Conservation (phyloP, 139 green algal species). For the Pseudopediastrum boryanum region DNA sequence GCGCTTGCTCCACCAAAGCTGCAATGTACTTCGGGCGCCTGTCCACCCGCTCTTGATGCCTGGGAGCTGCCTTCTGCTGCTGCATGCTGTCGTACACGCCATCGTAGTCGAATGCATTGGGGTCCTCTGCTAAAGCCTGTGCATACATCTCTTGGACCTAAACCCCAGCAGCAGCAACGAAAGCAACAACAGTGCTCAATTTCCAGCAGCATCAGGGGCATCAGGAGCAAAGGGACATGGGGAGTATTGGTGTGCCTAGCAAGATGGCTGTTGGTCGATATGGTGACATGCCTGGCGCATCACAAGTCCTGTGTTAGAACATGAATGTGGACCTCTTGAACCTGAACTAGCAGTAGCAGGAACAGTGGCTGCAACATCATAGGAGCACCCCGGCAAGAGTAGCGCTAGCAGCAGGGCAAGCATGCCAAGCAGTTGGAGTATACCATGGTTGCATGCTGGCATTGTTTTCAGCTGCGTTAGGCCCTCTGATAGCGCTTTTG, state of each 20-base stretch:
- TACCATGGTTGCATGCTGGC: no score
- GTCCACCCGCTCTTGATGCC: conserved; percentile 67
- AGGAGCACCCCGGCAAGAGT: conserved; percentile 1
- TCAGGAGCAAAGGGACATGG: no score
- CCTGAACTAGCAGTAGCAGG: conserved; percentile 10
- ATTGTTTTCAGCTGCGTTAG: no score
- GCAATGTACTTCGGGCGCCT: conserved; percentile 55
- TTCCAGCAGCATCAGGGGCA: background rate
- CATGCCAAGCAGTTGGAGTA: no score
- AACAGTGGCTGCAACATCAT: background rate
- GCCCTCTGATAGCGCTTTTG: background rate
- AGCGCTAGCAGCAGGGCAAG: conserved; percentile 3
- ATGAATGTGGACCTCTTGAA: conserved; percentile 67
- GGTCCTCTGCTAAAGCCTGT: conserved; percentile 87
- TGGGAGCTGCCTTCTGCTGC: conserved; percentile 55
- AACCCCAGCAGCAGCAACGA: background rate
- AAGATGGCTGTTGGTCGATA: no score
- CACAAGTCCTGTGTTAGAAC: conserved; percentile 89
- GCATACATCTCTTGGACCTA: conserved; percentile 80
- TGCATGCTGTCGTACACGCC: conserved; percentile 88
- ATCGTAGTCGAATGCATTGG: conserved; percentile 95
- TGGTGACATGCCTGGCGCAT: no score
- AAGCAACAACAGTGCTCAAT: background rate
- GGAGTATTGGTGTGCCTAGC: no score
- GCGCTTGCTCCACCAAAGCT: conserved; percentile 70